These are phyloP conservation scores for Cyberlindnera xishuangbannaensis DNA, from an alignment of 805 yeast species.

Conservation along the genomic window DNA sequence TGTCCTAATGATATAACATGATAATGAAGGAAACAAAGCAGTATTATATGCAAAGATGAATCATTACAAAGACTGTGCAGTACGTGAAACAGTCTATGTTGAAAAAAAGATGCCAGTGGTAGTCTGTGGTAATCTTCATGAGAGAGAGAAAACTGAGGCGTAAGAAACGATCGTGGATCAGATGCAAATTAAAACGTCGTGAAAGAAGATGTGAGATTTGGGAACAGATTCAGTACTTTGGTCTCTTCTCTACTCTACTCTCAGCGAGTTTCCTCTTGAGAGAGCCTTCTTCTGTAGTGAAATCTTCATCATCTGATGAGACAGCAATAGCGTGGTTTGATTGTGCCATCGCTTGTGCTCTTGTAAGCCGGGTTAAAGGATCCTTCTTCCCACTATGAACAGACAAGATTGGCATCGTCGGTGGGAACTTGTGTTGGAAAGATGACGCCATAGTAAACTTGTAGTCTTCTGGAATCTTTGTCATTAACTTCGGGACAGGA, in stretches of 20 bases:
- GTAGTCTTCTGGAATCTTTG: constrained; percentile 12
- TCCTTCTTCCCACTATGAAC: constrained; percentile 5
- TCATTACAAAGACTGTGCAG: background rate
- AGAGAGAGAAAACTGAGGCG: too few relatives aligned
- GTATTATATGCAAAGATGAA: background rate
- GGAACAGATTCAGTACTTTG: constrained; percentile 6
- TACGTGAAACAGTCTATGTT: too few relatives aligned
- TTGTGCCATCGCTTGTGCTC: background rate
- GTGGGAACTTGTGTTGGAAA: constrained; percentile 17
- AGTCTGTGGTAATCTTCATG: too few relatives aligned
- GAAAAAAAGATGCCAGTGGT: too few relatives aligned
- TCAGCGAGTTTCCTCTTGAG: constrained; percentile 5
- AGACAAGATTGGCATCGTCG: constrained; percentile 17
- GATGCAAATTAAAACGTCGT: background rate
- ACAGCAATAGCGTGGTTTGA: background rate
- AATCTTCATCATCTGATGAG: constrained; percentile 8
- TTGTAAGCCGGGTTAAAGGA: too few relatives aligned
- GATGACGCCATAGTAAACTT: constrained; percentile 14
- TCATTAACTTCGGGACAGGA: background rate
- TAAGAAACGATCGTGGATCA: too few relatives aligned
- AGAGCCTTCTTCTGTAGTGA: constrained; percentile 3
- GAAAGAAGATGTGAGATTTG: background rate
- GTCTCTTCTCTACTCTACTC: constrained; percentile 6
- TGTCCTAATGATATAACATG: background rate
- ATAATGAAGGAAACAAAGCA: background rate